phyloP scores from a whole-genome alignment of 257 asterid species.

The Ocimum tenuiflorum region DNA sequence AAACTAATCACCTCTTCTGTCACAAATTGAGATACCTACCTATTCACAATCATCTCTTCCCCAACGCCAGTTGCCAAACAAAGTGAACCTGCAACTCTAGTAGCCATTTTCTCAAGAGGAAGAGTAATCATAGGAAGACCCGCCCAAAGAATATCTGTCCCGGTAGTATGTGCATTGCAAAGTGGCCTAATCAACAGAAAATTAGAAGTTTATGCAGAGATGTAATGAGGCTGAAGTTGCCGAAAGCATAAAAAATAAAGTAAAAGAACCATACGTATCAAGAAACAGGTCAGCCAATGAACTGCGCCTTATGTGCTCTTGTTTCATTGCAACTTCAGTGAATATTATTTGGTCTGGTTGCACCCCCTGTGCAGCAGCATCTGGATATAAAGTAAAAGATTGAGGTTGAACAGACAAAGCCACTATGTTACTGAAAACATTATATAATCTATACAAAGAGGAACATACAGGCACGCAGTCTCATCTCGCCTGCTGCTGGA shows the following conservation, averaged over 20 bases:
- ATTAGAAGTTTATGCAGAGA: too few species aligned
- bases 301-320: conserved; percentile 94
- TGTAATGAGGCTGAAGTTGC: not conserved
- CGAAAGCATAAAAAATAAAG: not conserved
- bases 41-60: conserved; percentile 87
- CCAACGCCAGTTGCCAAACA: conserved; percentile 98
- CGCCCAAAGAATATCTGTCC: conserved; percentile 99
- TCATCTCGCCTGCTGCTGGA: conserved; percentile 98
- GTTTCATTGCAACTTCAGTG: conserved; percentile 97
- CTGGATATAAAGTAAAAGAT: conserved; percentile 28
- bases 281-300: conserved; percentile 90
- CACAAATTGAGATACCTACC: conserved; percentile 34
- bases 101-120: conserved; percentile 99
- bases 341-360: conserved; percentile 87
- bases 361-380: conserved; percentile 94
- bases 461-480: conserved; percentile 71
- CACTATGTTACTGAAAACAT: not conserved
- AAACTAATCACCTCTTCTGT: not conserved
- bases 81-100: conserved; percentile 97
- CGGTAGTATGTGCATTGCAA: conserved; percentile 98
- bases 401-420: not conserved
- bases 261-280: conserved; percentile 53
- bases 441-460: not conserved
- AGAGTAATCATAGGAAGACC: conserved; percentile 95
- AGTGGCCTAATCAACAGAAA: conserved; percentile 58